Base-by-base conservation (phyloP, 768 basidiomycete genomes). In the Holtermanniella nyarrowii region DNA sequence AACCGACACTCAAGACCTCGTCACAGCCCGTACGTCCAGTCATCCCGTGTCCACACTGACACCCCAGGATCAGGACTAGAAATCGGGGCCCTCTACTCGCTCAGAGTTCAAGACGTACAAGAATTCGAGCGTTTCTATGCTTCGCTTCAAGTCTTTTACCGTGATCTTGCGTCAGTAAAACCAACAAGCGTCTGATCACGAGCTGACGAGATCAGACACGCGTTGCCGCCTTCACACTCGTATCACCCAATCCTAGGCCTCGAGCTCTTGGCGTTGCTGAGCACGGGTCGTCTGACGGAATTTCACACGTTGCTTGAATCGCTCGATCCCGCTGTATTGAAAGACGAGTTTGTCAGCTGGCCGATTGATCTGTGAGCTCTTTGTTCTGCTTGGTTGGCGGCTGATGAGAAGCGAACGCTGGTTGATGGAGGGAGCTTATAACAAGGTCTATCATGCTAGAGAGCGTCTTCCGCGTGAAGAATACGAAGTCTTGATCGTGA, bases 371-470 rank as follows among this genome's bases (percentile, higher is more conserved):
- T 71, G 69, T 69, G 42, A 55, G 63, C 55, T 3, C 13, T 22
- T 26, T 11, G 2, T n/a, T 24, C 4, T 20, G 39, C 46, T 26
- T 18, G 14, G 13, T 45, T 49, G 14, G 16, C 26, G 25, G 2
- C 13, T 23, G 22, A 7, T 25, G 3, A 21, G 3, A 14, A 69
- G 68, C 14, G 93, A 99, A 71, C 78, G 86, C 46, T 96, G 91
- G 87, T 78, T 97, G 42, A 99, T 99, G 93, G 93, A 97, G 71
- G 93, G 93, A 37, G 86, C 85, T 63, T 99, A 97, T 71, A 88
- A 87, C 73, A 93, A 93, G 70, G 93, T 96, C 11, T 99, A 91
- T 87, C 82, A 86, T 63, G 91, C 91, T 31, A 80, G 90, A 58
- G 86, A 86, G 58, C 83, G 89, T 62, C 87, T 90, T 1, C 89